Percentiles rank a stretch among this genome's conserved stretches.
Evolutionary conservation across 768 basidiomycete genomes (phyloP).

Genomic region (Leucosporidium creatinivorum): DNA sequence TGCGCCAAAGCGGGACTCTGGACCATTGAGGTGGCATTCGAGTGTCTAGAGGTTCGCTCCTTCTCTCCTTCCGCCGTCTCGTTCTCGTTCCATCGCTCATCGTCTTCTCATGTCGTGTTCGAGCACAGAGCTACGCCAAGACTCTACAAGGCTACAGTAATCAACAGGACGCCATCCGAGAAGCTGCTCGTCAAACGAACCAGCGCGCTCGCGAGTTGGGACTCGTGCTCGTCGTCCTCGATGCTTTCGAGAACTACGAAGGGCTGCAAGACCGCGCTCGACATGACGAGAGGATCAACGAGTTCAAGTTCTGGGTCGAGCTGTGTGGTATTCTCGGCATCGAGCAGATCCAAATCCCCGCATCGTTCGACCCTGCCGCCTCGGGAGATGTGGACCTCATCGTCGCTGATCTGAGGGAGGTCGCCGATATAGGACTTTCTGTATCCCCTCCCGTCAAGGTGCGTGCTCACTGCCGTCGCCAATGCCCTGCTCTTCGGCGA

Average conservation of each 20-base stretch:
- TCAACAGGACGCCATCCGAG: conserved; percentile 2
- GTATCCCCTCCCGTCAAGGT: conserved; percentile 12
- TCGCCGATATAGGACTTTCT: background rate
- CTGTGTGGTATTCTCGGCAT: background rate
- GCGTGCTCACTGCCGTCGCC: background rate
- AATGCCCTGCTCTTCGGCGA: background rate
- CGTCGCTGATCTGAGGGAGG: conserved; percentile 8
- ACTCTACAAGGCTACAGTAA: background rate
- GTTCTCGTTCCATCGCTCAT: background rate
- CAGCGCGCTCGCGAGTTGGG: background rate
- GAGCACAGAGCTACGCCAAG: conserved; percentile 2
- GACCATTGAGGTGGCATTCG: conserved; percentile 9
- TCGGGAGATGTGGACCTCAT: background rate
- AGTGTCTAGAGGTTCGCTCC: conserved; percentile 6
- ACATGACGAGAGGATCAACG: background rate
- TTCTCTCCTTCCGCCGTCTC: background rate
- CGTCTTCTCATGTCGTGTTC: background rate
- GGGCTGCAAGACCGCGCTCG: conserved; percentile 2
- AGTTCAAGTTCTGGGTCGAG: conserved; percentile 12
- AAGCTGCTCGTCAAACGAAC: conserved; percentile 8
- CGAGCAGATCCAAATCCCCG: conserved; percentile 15
- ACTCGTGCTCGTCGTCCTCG: conserved; percentile 6
- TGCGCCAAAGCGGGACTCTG: conserved; percentile 5
- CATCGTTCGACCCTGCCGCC: conserved; percentile 1
- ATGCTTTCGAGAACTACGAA: conserved; percentile 14